phyloP scores from a whole-genome alignment of 2,329 filamentous ascomycete genomes.

The Aquanectria penicillioides region DNA sequence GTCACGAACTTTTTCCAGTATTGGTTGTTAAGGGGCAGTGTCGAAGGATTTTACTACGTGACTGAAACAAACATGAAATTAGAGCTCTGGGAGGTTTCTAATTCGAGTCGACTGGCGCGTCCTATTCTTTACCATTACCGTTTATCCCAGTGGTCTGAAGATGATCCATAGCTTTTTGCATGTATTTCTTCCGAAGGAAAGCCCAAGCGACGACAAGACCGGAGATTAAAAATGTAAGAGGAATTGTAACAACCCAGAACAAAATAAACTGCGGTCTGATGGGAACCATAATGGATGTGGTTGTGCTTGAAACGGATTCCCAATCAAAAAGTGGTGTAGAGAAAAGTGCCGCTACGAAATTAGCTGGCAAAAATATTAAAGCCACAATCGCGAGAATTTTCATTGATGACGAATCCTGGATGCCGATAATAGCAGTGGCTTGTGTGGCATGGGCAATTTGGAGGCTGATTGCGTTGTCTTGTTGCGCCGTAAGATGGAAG shows the following conservation, averaged over 20 bases:
- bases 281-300: neutral
- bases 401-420: neutral
- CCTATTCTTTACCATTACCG: no score
- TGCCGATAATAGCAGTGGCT: neutral
- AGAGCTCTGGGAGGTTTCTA: no score
- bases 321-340: constrained; percentile 6
- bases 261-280: neutral
- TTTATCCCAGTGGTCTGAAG: no score
- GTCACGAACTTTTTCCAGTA: no score
- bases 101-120: no score
- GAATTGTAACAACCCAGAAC: constrained; percentile 2
- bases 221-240: neutral
- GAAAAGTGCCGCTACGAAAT: neutral
- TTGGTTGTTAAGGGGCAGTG: no score
- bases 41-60: no score
- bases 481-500: neutral
- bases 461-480: neutral
- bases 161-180: neutral
- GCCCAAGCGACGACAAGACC: neutral
- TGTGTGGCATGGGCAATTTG: neutral
- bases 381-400: constrained; percentile 1
- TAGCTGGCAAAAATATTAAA: neutral
- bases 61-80: no score
- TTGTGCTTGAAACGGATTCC: neutral
- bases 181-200: neutral